These are phyloP conservation scores for Coemansia sp. DNA, from an alignment of 371 early-diverging fungal genomes.

Conservation along the genomic window DNA sequence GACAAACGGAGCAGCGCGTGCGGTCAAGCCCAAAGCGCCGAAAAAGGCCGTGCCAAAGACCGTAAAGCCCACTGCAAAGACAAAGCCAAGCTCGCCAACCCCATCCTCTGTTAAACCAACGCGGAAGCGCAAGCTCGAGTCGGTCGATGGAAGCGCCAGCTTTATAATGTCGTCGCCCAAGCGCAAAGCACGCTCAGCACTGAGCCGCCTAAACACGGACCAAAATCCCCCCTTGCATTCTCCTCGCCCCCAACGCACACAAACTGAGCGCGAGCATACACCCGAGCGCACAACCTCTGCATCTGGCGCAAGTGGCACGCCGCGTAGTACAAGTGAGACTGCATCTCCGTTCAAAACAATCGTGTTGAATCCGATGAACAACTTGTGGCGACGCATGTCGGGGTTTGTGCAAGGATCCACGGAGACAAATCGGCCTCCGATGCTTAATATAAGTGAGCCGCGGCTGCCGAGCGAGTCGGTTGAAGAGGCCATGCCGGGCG, in stretches of 20 bases:
- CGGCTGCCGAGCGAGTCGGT: too few species aligned
- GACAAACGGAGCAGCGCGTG: not conserved
- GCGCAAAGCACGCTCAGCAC: constrained; percentile 40
- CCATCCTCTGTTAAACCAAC: not conserved
- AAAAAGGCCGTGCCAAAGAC: not conserved
- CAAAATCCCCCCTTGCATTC: too few species aligned
- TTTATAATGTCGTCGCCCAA: constrained; percentile 55
- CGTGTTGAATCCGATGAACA: constrained; percentile 37
- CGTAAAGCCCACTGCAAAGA: not conserved
- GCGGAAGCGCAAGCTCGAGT: constrained; percentile 14
- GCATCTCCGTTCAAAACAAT: constrained; percentile 49
- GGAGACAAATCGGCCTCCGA: not conserved
- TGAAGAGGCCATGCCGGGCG: not conserved
- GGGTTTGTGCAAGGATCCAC: constrained; percentile 38
- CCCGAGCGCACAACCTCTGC: not conserved
- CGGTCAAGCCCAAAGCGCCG: not conserved
- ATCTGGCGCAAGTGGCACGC: not conserved
- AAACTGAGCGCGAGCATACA: constrained; percentile 19
- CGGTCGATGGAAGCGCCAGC: constrained; percentile 3
- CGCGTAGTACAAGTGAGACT: not conserved
- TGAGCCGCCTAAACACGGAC: constrained; percentile 3
- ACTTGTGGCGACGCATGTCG: constrained; percentile 44
- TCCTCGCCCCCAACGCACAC: not conserved
- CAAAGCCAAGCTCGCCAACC: not conserved
- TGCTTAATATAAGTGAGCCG: too few species aligned